Percentiles rank a stretch among this genome's conserved stretches.
Conservation (phyloP, 495 filamentous ascomycete species). For the Parathielavia hyrcaniae region DNA sequence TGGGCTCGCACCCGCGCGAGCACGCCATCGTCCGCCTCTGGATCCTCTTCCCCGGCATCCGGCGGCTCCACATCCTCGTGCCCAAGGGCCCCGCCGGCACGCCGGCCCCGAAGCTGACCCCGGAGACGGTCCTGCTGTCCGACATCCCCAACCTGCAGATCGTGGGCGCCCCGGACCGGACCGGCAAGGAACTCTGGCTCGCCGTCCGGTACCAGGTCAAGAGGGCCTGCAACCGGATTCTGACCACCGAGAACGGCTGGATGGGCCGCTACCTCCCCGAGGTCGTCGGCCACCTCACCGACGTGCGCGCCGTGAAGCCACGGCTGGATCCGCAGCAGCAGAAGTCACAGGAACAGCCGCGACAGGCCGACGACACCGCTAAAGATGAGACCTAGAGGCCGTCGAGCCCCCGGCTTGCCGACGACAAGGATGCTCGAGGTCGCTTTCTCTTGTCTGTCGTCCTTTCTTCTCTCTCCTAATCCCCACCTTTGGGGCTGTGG, state of each 20-base stretch:
- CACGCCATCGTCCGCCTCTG: conserved; percentile 16
- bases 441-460: no score
- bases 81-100: conserved; percentile 12
- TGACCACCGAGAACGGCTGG: conserved; percentile 6
- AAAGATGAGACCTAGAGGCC: no score
- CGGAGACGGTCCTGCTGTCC: conserved; percentile 10
- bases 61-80: conserved; percentile 17
- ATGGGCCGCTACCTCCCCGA: not conserved
- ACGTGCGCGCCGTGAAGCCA: not conserved
- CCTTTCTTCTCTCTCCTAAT: no score
- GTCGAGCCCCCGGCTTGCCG: no score
- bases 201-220: conserved; percentile 18
- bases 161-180: conserved; percentile 6
- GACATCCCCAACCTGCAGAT: conserved; percentile 3
- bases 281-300: conserved; percentile 8
- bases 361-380: not conserved
- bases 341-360: not conserved
- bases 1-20: conserved; percentile 10
- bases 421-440: no score
- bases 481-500: no score
- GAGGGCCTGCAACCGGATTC: conserved; percentile 8
- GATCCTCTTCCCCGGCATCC: conserved; percentile 13
- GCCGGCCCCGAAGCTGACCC: not conserved
- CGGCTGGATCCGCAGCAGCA: not conserved
- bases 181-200: conserved; percentile 16